phyloP scores from a whole-genome alignment of 1,284 basidiomycete genomes.

The Apiotrichum porosum region DNA sequence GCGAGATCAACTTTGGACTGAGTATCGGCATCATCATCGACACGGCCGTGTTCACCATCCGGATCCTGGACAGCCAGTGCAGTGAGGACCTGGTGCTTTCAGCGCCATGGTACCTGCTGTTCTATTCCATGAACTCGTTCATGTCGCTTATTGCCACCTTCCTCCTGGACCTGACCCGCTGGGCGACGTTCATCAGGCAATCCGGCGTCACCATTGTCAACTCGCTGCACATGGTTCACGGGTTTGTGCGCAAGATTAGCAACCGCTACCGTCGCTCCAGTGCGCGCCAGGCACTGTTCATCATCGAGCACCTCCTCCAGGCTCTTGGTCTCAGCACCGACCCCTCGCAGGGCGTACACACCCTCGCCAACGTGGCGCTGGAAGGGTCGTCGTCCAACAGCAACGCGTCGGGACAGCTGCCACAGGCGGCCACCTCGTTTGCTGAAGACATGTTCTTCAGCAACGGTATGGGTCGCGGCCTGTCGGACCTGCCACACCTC shows the following conservation, averaged over 20 bases:
- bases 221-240: slow-evolving; percentile 1
- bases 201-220: slow-evolving; percentile 3
- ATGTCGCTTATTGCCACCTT: slow-evolving; percentile 19
- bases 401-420: background rate
- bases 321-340: slow-evolving; percentile 1
- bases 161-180: slow-evolving; percentile 15
- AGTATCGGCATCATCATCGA: slow-evolving; percentile 14
- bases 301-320: slow-evolving; percentile 8
- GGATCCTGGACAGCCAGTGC: slow-evolving; percentile 1
- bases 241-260: slow-evolving; percentile 2
- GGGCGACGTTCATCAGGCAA: slow-evolving; percentile 11
- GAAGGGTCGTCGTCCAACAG: background rate
- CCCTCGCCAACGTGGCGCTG: too few species aligned
- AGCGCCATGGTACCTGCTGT: slow-evolving; percentile 22
- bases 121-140: slow-evolving; percentile 23
- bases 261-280: slow-evolving; percentile 7
- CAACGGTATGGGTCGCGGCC: background rate
- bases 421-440: background rate
- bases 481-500: slow-evolving; percentile 8
- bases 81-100: background rate
- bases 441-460: background rate
- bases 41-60: slow-evolving; percentile 13
- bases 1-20: slow-evolving; percentile 12
- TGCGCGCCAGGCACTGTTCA: slow-evolving; percentile 3
- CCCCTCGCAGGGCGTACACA: background rate